These are phyloP conservation scores for Paradendryphiella salina DNA, from an alignment of 2,329 filamentous ascomycete species.

Conservation along the genomic window DNA sequence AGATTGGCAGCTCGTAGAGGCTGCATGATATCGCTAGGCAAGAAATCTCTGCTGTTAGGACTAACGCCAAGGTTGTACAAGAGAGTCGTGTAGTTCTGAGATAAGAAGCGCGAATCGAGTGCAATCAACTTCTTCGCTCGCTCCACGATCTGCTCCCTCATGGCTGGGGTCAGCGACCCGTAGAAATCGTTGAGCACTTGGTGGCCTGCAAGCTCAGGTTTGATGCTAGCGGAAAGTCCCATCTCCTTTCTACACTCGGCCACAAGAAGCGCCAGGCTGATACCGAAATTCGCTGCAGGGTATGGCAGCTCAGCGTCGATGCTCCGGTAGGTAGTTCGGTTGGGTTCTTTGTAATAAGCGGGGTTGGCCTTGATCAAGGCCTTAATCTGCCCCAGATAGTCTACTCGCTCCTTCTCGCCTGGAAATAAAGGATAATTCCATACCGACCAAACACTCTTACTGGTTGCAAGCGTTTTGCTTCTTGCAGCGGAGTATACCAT, in stretches of 20 bases:
- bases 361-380: slow-evolving; percentile 16
- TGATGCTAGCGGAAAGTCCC: not conserved
- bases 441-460: slow-evolving; percentile 3
- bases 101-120: slow-evolving; percentile 17
- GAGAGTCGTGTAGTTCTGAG: slow-evolving; percentile 14
- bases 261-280: slow-evolving; percentile 17
- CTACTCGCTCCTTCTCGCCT: slow-evolving; percentile 22
- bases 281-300: slow-evolving; percentile 18
- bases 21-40: slow-evolving; percentile 34
- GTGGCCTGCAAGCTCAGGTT: not conserved
- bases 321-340: not conserved
- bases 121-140: slow-evolving; percentile 24
- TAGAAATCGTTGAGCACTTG: slow-evolving; percentile 29
- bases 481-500: slow-evolving; percentile 3
- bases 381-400: slow-evolving; percentile 24
- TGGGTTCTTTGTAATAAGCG: slow-evolving; percentile 3
- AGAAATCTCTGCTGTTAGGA: slow-evolving; percentile 14
- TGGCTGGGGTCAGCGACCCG: slow-evolving; percentile 21
- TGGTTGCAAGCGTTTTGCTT: not conserved
- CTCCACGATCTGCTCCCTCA: slow-evolving; percentile 19
- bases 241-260: slow-evolving; percentile 12
- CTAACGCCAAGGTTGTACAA: slow-evolving; percentile 24
- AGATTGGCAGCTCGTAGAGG: slow-evolving; percentile 29
- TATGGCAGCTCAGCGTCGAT: slow-evolving; percentile 18
- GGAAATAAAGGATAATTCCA: slow-evolving; percentile 28